A percentile compares a stretch with the other conserved stretches of the same genome.
phyloP scores from a whole-genome alignment of 306 rosid genomes.

The Quercus suber region DNA sequence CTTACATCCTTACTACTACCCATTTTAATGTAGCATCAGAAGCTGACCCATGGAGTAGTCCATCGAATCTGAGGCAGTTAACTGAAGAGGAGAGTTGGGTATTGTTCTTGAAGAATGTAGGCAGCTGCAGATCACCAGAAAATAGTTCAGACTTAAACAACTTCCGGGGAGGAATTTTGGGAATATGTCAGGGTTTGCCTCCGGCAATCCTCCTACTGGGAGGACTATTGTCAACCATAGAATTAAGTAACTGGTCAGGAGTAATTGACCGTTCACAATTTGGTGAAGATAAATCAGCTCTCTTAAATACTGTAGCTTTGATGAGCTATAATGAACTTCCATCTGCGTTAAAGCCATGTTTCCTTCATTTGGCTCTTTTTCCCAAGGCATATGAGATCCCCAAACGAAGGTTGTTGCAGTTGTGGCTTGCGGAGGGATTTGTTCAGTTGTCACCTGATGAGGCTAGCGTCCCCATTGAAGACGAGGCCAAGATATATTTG shows the following conservation, averaged over 20 bases:
- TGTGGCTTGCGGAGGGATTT: too few species aligned
- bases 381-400: too few species aligned
- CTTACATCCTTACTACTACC: background rate
- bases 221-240: too few species aligned
- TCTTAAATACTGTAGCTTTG: background rate
- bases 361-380: constrained; percentile 7
- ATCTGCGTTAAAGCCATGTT: background rate
- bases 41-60: background rate
- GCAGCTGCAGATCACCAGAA: background rate
- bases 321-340: background rate
- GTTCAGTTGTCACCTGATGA: background rate
- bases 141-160: too few species aligned
- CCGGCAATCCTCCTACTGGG: too few species aligned
- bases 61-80: background rate
- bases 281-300: background rate
- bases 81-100: background rate
- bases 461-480: background rate
- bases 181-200: too few species aligned
- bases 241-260: background rate
- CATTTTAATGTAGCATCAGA: background rate
- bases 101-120: background rate
- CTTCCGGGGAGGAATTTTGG: too few species aligned
- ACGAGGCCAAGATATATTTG: background rate
- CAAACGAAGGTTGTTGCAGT: too few species aligned
- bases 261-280: background rate